phyloP scores from a whole-genome alignment of 768 basidiomycete species.

The Rhodocollybia butyracea region DNA sequence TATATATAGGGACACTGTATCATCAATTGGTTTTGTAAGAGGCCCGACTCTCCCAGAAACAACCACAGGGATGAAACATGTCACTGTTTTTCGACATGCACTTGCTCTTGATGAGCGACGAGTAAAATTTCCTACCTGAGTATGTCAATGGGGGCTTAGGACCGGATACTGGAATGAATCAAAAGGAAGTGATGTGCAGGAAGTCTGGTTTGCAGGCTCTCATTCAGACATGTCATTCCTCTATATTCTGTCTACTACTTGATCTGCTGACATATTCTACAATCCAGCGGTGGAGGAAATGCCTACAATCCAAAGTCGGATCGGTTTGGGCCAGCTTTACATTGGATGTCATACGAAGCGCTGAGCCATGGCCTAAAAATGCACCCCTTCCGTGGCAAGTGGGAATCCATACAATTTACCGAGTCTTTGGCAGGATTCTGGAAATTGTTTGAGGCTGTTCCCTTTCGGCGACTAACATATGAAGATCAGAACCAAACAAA shows the following conservation, averaged over 20 bases:
- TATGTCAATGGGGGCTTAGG: too few relatives aligned
- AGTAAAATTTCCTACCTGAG: slow-evolving; percentile 44
- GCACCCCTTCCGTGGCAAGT: too few relatives aligned
- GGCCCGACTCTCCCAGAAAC: slow-evolving; percentile 29
- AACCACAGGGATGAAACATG: slow-evolving; percentile 27
- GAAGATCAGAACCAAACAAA: background rate
- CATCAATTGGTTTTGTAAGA: slow-evolving; percentile 37
- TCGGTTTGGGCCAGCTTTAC: slow-evolving; percentile 5
- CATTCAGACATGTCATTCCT: slow-evolving; percentile 36
- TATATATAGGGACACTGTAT: slow-evolving; percentile 43
- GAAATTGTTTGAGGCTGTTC: too few relatives aligned
- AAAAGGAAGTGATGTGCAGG: too few relatives aligned
- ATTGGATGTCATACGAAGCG: slow-evolving; percentile 8
- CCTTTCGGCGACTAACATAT: background rate
- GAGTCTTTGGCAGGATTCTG: too few relatives aligned
- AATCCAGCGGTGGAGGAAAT: slow-evolving; percentile 6
- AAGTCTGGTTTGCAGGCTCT: too few relatives aligned
- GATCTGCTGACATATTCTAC: background rate
- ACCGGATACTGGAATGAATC: too few relatives aligned
- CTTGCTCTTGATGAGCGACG: slow-evolving; percentile 45
- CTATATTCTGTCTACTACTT: background rate
- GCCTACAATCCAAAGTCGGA: background rate
- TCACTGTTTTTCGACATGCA: slow-evolving; percentile 44
- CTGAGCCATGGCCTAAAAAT: background rate
- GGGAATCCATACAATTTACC: too few relatives aligned